Base-by-base conservation (phyloP, 2,329 filamentous ascomycete species). In the Calonectria pseudoreteaudii region DNA sequence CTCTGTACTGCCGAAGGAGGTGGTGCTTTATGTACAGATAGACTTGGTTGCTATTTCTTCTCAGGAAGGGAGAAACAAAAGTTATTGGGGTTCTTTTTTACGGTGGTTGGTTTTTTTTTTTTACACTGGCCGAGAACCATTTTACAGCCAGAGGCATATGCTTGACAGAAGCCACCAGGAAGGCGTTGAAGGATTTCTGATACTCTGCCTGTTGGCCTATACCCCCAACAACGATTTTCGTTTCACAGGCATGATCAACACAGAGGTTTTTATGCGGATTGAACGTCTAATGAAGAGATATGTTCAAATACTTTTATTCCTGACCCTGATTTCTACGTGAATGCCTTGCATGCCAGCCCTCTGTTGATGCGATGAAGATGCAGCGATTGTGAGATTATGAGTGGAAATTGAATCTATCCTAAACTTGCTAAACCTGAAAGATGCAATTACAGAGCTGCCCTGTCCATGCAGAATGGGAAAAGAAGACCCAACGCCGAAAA, bases 171-270 rank as follows among this genome's bases (percentile, higher is more conserved):
- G 72, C 79, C 81, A 82, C 81, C 78, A 77, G 79, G 79, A 84
- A 81, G 85, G 85, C 85, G 85, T 86, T 86, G 83, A 84, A 79
- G 84, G 81, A 82, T 84, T 85, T 85, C 80, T 84, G 80, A 83
- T 80, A 82, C 81, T 79, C 79, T 83, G 83, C 82, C 82, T 84
- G 83, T 82, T 82, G 84, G 83, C 83, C 83, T 85, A 86, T 86
- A 86, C 84, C 84, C 83, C 81, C 79, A 80, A 79, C 78, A 81
- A 84, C 79, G 82, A 80, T 81, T 77, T 80, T 81, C 78, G 76
- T 80, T 77, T 81, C 79, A 80, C 81, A 83, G 83, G 82, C 82
- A 83, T 79, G 80, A 80, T 81, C 78, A 80, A 83, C 78, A 78
- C 79, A 80, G 81, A 82, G 80, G 78, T 80, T 81, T 81, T 81